Conservation (phyloP, 768 basidiomycete genomes). For the Sarcodon sp. region DNA sequence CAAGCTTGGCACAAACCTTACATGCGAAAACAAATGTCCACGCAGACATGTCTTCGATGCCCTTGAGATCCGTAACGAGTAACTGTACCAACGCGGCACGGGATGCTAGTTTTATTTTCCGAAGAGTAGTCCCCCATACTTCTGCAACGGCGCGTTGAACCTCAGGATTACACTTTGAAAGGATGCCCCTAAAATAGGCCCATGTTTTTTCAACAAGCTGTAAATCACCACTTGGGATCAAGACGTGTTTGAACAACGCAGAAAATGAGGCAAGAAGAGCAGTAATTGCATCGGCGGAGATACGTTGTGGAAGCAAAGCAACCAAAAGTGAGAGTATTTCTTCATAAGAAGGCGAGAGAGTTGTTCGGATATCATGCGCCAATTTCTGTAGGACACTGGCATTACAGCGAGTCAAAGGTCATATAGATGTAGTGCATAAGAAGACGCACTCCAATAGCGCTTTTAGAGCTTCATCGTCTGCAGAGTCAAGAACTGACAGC, state of each 20-base stretch:
- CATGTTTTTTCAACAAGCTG: slow-evolving; percentile 50
- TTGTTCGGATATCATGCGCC: slow-evolving; percentile 69
- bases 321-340: slow-evolving; percentile 44
- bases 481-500: slow-evolving; percentile 38
- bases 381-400: slow-evolving; percentile 66
- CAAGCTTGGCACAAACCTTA: slow-evolving; percentile 37
- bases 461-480: slow-evolving; percentile 62
- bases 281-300: slow-evolving; percentile 49
- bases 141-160: slow-evolving; percentile 72
- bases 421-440: not conserved
- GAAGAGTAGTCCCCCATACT: slow-evolving; percentile 72
- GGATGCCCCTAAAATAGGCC: slow-evolving; percentile 31
- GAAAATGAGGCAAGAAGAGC: slow-evolving; percentile 57
- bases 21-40: slow-evolving; percentile 72
- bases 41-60: slow-evolving; percentile 50
- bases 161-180: slow-evolving; percentile 54
- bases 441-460: slow-evolving; percentile 63
- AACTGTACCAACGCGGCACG: slow-evolving; percentile 43
- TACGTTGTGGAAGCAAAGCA: slow-evolving; percentile 38
- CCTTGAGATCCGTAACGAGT: slow-evolving; percentile 35
- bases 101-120: slow-evolving; percentile 52
- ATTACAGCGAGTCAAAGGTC: slow-evolving; percentile 7
- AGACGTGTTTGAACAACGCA: slow-evolving; percentile 56
- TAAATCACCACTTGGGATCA: slow-evolving; percentile 46
- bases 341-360: slow-evolving; percentile 49